phyloP scores from a whole-genome alignment of 768 basidiomycete species.

The Myochromella boudieri region DNA sequence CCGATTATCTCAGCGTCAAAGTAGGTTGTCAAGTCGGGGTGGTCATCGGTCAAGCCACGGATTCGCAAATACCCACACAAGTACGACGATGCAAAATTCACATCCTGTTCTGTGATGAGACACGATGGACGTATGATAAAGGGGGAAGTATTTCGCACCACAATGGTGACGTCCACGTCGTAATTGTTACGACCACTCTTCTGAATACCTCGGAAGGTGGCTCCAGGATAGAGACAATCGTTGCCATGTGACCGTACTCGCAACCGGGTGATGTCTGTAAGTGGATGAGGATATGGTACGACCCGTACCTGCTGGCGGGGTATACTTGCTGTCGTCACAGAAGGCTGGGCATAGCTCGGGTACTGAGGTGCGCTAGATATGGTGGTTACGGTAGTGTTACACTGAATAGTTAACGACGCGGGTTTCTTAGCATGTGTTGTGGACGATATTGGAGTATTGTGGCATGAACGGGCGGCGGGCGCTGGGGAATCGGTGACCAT shows the following conservation, averaged over 20 bases:
- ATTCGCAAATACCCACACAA: conserved; percentile 93
- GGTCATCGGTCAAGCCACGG: conserved; percentile 88
- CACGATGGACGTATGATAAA: conserved; percentile 7
- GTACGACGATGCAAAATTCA: conserved; percentile 83
- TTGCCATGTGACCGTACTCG: conserved; percentile 72
- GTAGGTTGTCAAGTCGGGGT: conserved; percentile 94
- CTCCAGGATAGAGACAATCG: conserved; percentile 85
- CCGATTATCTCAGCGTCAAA: conserved; percentile 98
- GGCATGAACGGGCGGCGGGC: conserved; percentile 15
- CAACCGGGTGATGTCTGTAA: conserved; percentile 73
- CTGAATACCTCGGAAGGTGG: conserved; percentile 87
- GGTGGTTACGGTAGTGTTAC: conserved; percentile 17
- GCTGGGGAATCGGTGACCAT: conserved; percentile 29
- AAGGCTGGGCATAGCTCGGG: conserved; percentile 13
- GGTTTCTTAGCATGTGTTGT: conserved; percentile 24
- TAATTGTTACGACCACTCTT: conserved; percentile 93
- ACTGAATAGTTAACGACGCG: conserved; percentile 22
- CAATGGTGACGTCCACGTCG: conserved; percentile 90
- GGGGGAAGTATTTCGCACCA: conserved; percentile 55
- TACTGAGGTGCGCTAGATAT: conserved; percentile 15
- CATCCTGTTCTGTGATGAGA: conserved; percentile 49
- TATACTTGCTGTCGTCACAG: conserved; percentile 13
- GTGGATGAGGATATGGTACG: conserved; percentile 44
- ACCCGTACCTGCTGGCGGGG: conserved; percentile 18
- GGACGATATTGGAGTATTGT: conserved; percentile 15